A percentile compares a stretch with the other conserved stretches of the same genome.
phyloP scores from a whole-genome alignment of 2,329 filamentous ascomycete species.

The Ophiostoma sp. region DNA sequence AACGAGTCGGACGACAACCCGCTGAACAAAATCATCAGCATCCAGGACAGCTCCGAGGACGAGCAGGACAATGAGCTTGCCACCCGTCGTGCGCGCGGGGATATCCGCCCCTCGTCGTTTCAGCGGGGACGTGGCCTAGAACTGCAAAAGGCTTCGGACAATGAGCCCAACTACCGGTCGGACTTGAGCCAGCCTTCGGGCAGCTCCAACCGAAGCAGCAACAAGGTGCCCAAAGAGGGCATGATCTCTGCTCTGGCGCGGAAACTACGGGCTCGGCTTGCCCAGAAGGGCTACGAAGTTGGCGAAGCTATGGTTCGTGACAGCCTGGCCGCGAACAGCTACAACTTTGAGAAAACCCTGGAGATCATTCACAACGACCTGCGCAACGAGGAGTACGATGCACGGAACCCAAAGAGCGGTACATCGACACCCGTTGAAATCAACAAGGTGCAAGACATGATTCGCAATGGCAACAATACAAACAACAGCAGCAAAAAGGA shows the following conservation, averaged over 20 bases:
- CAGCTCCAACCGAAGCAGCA: neutral
- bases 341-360: conserved; percentile 23
- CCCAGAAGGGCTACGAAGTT: conserved; percentile 1
- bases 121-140: neutral
- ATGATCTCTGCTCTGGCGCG: conserved; percentile 20
- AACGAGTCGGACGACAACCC: conserved; percentile 26
- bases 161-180: neutral
- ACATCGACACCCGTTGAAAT: neutral
- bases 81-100: conserved; percentile 49
- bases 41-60: conserved; percentile 52
- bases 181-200: neutral
- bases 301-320: conserved; percentile 18
- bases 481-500: neutral
- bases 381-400: neutral
- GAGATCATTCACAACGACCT: conserved; percentile 23
- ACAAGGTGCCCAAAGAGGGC: conserved; percentile 18
- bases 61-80: conserved; percentile 31
- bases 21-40: conserved; percentile 40
- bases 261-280: conserved; percentile 23
- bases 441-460: conserved; percentile 24
- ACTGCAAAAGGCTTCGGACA: neutral
- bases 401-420: neutral
- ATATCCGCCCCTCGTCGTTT: conserved; percentile 58
- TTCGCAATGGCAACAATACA: conserved; percentile 23
- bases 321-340: conserved; percentile 21